phyloP scores from a whole-genome alignment of 2,329 filamentous ascomycete species.

The Colletotrichum viniferum region DNA sequence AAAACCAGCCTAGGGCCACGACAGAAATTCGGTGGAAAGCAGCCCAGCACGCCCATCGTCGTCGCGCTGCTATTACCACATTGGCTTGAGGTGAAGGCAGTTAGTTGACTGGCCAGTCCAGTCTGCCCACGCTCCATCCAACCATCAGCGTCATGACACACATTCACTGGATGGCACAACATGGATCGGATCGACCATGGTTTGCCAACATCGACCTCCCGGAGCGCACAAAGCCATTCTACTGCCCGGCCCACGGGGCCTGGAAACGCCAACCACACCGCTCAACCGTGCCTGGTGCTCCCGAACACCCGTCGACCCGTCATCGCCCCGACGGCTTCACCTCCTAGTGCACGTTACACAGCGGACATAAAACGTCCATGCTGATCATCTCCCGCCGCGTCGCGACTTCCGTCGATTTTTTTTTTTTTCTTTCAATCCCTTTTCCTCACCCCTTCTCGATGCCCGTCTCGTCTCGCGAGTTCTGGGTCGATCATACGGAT shows the following conservation, averaged over 20 bases:
- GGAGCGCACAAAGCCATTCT: background rate
- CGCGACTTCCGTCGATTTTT: background rate
- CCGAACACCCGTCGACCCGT: constrained; percentile 1
- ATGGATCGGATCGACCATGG: constrained; percentile 2
- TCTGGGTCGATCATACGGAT: background rate
- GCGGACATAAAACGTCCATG: background rate
- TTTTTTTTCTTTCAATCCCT: background rate
- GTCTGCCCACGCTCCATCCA: background rate
- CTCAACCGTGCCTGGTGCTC: background rate
- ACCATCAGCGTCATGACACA: background rate
- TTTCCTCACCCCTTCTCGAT: background rate
- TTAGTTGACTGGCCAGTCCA: background rate
- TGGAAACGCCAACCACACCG: background rate
- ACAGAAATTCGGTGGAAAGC: background rate
- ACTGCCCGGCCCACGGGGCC: background rate
- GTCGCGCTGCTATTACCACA: background rate
- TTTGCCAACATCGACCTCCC: background rate
- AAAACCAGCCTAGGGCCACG: background rate
- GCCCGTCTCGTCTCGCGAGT: background rate
- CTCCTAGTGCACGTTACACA: constrained; percentile 1
- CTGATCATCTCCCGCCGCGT: background rate
- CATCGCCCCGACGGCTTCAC: background rate
- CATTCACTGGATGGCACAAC: background rate
- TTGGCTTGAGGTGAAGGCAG: background rate
- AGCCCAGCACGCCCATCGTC: background rate